Base-by-base conservation (phyloP, 2,329 filamentous ascomycete species). In the Beauveria varroae region DNA sequence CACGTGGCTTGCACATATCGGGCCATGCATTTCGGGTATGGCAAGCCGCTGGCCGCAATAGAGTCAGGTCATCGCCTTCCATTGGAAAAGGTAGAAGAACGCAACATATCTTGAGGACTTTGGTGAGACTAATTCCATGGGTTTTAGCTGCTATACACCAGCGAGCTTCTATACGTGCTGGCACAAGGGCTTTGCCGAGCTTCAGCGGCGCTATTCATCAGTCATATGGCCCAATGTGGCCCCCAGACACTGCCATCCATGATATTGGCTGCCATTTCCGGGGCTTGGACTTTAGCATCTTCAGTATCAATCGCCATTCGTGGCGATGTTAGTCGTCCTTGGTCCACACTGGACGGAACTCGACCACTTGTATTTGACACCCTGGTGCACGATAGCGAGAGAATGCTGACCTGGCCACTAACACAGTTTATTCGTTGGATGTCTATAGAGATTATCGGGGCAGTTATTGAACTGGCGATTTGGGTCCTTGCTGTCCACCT, bases 21-120 rank as follows among this genome's bases (percentile, higher is more conserved):
- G 10, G 60, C 60, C 10, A n/a, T 61, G 20, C 30, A 57, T 20
- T 37, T 43, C 18, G 60, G 60, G 28, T 61, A 61, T n/a, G 60
- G 60, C 20, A 54, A 26, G 5, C 50, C 52, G 5, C 18, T 44
- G 28, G 44, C 20, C 3, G 34, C 24, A 8, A 51, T 61, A 20
- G 26, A 54, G 12, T 3, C 44, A 34, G 30, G 24, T 3, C 41
- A 57, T 50, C 30, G 55, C 3, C 28, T 30, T n/a, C 1, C 16
- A 26, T n/a, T 58, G 16, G 55, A 58, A 58, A 50, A 58, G 55
- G 55, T 58, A 20, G 16, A 5, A 14, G 18, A 14, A 5, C 12
- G 10, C 5, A 14, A 5, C 10, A 37, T 5, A 14, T 14, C 1
- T 37, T 14, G 34, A 37, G 1, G 4, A 5, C 2, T 34, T 5